Evolutionary conservation across 805 yeast species (phyloP).

Genomic region (Schizosaccharomyces lindneri): DNA sequence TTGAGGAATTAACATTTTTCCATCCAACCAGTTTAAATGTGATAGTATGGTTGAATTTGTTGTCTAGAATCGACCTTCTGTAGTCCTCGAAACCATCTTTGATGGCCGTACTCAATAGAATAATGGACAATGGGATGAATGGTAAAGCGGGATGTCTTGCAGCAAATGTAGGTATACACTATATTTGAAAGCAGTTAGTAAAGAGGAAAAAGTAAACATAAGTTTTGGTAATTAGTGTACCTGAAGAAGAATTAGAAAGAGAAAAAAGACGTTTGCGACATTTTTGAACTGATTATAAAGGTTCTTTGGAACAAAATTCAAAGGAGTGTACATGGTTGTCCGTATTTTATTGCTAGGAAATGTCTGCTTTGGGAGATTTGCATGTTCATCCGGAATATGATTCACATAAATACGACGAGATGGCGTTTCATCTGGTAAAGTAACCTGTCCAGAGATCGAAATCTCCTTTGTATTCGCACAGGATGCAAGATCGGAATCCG

Average conservation of each 20-base stretch:
- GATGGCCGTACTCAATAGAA: conserved; percentile 46
- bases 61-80: conserved; percentile 36
- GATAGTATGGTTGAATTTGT: conserved; percentile 41
- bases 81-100: conserved; percentile 63
- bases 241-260: conserved; percentile 56
- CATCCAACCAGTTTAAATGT: conserved; percentile 32
- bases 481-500: background rate
- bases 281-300: conserved; percentile 56
- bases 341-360: conserved; percentile 80
- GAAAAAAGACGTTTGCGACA: conserved; percentile 73
- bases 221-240: conserved; percentile 11
- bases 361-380: conserved; percentile 29
- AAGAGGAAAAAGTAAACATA: background rate
- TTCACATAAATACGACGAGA: background rate
- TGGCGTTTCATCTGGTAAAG: background rate
- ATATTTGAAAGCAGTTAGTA: conserved; percentile 41
- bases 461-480: background rate
- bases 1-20: conserved; percentile 31
- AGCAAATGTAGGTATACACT: conserved; percentile 40
- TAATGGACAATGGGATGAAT: conserved; percentile 60
- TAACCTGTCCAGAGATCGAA: background rate
- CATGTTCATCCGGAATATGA: conserved; percentile 15
- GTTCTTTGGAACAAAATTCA: conserved; percentile 71
- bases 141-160: conserved; percentile 47
- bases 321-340: conserved; percentile 84